Conservation (phyloP, 1,139 yeast species). For the Blastobotrys ciferrii region DNA sequence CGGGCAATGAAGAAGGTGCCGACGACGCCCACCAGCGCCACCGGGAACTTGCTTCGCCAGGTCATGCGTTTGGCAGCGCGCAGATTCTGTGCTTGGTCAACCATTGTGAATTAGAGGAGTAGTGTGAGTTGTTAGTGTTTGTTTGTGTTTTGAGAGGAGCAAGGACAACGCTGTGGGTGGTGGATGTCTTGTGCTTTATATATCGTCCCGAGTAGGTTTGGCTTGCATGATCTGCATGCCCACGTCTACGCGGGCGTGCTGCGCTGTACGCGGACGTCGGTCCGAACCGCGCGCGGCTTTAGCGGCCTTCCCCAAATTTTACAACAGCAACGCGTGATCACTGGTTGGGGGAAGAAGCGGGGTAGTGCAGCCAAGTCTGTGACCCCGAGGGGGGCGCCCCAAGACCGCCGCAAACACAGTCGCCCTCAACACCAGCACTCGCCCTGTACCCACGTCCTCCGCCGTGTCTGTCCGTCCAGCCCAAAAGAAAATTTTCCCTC, state of each 20-base stretch:
- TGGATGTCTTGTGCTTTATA: background rate
- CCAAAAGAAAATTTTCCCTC: too few relatives aligned
- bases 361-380: background rate
- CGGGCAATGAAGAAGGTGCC: constrained; percentile 26
- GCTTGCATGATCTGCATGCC: background rate
- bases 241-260: background rate
- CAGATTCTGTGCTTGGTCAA: background rate
- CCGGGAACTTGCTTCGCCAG: constrained; percentile 27
- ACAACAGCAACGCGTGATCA: background rate
- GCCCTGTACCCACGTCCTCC: too few relatives aligned
- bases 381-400: background rate
- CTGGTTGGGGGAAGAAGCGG: background rate
- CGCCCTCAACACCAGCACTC: too few relatives aligned
- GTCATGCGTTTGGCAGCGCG: constrained; percentile 12
- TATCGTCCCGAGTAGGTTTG: background rate
- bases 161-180: too few relatives aligned
- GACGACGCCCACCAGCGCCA: constrained; percentile 23
- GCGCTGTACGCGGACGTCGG: background rate
- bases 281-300: background rate
- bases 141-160: too few relatives aligned
- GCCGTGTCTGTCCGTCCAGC: too few relatives aligned
- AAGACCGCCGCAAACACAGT: too few relatives aligned
- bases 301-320: background rate
- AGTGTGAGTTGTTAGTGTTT: background rate
- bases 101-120: background rate